A percentile compares a stretch with the other conserved stretches of the same genome.
phyloP scores from a whole-genome alignment of 257 asterid genomes.

The Solanum virginianum region DNA sequence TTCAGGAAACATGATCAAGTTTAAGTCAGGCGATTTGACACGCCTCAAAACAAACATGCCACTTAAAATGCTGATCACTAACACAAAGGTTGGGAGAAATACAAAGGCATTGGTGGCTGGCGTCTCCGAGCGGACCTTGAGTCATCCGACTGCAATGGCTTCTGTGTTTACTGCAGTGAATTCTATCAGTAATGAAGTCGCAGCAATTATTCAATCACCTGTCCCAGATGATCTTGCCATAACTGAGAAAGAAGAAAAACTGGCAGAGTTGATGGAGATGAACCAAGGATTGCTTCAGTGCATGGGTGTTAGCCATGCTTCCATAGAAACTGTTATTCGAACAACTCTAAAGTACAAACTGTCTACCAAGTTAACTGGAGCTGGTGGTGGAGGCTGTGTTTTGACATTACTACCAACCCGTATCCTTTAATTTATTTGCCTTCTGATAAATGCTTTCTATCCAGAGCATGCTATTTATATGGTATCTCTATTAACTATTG shows the following conservation, averaged over 20 bases:
- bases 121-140: conserved; percentile 67
- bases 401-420: conserved; percentile 79
- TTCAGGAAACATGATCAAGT: conserved; percentile 90
- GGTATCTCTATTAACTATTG: neutral
- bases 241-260: conserved; percentile 84
- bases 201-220: conserved; percentile 70
- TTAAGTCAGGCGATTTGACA: conserved; percentile 69
- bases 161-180: conserved; percentile 79
- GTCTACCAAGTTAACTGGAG: conserved; percentile 85
- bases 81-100: conserved; percentile 87
- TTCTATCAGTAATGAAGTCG: conserved; percentile 76
- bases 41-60: conserved; percentile 88
- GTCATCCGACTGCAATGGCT: conserved; percentile 73
- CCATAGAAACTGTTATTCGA: conserved; percentile 73
- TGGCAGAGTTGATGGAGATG: conserved; percentile 87
- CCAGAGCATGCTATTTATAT: neutral
- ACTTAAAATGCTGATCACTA: conserved; percentile 83
- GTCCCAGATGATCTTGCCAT: conserved; percentile 74
- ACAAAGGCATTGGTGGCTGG: conserved; percentile 77
- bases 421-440: conserved; percentile 40
- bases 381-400: conserved; percentile 99
- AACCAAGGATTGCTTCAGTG: conserved; percentile 90
- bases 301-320: conserved; percentile 93
- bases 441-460: neutral
- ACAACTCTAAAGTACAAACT: conserved; percentile 70